Percentiles rank a stretch among this genome's conserved stretches.
Evolutionary conservation across 2,329 filamentous ascomycete genomes (phyloP).

Genomic region (Exophiala calicioides): DNA sequence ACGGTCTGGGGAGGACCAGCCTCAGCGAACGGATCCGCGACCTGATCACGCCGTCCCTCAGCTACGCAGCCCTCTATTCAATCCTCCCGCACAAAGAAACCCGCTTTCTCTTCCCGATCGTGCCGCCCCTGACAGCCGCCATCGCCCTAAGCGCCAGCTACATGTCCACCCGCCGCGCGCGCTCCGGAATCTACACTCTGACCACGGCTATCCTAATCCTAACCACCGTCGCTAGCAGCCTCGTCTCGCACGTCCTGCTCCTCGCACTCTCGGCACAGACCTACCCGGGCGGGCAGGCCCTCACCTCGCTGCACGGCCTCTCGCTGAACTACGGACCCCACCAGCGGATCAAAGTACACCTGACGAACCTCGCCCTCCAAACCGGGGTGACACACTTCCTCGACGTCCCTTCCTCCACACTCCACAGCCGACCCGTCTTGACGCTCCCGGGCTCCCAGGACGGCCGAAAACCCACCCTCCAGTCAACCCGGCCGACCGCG

Average conservation of each 20-base stretch:
- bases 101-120: slow-evolving; percentile 86
- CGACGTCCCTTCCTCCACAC: slow-evolving; percentile 38
- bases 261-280: slow-evolving; percentile 82
- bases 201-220: slow-evolving; percentile 57
- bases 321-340: slow-evolving; percentile 28
- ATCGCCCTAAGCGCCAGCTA: slow-evolving; percentile 73
- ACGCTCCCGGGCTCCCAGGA: slow-evolving; percentile 31
- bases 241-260: slow-evolving; percentile 67
- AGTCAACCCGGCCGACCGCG: slow-evolving; percentile 15
- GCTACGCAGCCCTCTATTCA: slow-evolving; percentile 80
- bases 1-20: slow-evolving; percentile 1
- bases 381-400: slow-evolving; percentile 64
- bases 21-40: slow-evolving; percentile 53
- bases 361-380: slow-evolving; percentile 64
- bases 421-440: slow-evolving; percentile 25
- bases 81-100: slow-evolving; percentile 93
- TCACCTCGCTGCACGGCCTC: slow-evolving; percentile 50
- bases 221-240: slow-evolving; percentile 63
- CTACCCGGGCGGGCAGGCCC: slow-evolving; percentile 86
- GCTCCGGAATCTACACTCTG: slow-evolving; percentile 58
- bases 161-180: slow-evolving; percentile 66
- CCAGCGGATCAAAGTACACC: slow-evolving; percentile 47
- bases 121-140: slow-evolving; percentile 77
- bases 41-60: slow-evolving; percentile 64
- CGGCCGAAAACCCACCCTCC: slow-evolving; percentile 23